These are phyloP conservation scores for Auricularia sp. DNA, from an alignment of 768 basidiomycete genomes.

Conservation along the genomic window DNA sequence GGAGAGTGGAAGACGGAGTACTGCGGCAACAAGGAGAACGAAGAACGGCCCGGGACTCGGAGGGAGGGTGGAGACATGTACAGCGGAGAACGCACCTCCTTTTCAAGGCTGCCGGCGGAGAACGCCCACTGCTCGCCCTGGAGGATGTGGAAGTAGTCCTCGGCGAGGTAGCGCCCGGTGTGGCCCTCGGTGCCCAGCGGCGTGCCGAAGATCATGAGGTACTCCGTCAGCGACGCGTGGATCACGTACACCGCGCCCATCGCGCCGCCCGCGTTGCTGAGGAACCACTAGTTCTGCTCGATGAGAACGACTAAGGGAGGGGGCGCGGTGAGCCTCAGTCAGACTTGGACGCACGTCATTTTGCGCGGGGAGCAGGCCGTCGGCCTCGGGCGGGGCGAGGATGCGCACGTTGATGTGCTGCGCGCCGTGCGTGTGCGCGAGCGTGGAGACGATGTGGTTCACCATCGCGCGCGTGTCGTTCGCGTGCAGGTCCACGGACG, in stretches of 20 bases:
- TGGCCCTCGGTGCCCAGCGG: slow-evolving; percentile 97
- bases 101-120: slow-evolving; percentile 65
- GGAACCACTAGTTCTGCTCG: slow-evolving; percentile 70
- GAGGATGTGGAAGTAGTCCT: slow-evolving; percentile 97
- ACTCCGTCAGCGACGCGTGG: slow-evolving; percentile 96
- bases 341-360: too few species aligned
- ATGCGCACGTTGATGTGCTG: slow-evolving; percentile 42
- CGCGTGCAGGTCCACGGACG: slow-evolving; percentile 57
- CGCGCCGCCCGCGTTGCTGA: slow-evolving; percentile 95
- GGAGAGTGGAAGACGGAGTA: too few species aligned
- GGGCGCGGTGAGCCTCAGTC: too few species aligned
- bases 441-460: slow-evolving; percentile 69
- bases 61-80: too few species aligned
- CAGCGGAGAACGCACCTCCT: slow-evolving; percentile 41
- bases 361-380: slow-evolving; percentile 15
- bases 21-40: too few species aligned
- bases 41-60: too few species aligned
- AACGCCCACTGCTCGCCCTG: slow-evolving; percentile 95
- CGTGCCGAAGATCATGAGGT: slow-evolving; percentile 91
- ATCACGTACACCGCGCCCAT: slow-evolving; percentile 99
- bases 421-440: slow-evolving; percentile 61
- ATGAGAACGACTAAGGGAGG: slow-evolving; percentile 6
- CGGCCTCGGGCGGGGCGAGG: slow-evolving; percentile 23
- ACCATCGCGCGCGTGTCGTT: slow-evolving; percentile 68
- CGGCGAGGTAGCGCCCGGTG: slow-evolving; percentile 85